Base-by-base conservation (phyloP, 176 grass and related monocot species). In the Bromus sterilis region DNA sequence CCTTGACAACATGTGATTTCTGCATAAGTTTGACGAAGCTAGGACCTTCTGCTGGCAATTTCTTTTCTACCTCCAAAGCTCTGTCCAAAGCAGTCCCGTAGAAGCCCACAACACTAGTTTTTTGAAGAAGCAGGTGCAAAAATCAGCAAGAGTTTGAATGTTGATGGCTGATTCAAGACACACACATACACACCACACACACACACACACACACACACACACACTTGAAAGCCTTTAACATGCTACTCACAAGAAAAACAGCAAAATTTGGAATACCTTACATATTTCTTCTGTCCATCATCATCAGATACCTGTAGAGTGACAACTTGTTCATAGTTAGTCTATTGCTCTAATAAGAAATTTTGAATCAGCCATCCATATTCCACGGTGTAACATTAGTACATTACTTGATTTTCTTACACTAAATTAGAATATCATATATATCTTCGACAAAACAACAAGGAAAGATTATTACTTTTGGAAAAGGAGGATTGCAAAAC, bases 1-100 rank as follows among this genome's bases (percentile, higher is more conserved):
- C 81, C 1, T 15, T 13, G 14, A 76, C 24, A 6, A 89, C 87
- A 53, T 89, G 87, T 53, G 87, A 84, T 11, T 21, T 26, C 37
- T n/a, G 41, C 87, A 89, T 89, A 60, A 5, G 1, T 25, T 85
- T 89, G 40, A 51, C 2, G 20, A 89, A 84, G 53, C 51, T 85
- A 70, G 53, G 77, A 61, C 59, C 42, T 56, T 83, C 21, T 62
- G 82, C 4, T 53, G 70, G 70, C 66, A 89, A 76, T 72, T 85
- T 85, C 0, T 63, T 24, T 6, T 55, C 51, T 49, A 89, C 4
- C 40, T 80, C 77, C 2, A 51, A 4, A 60, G 87, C 87, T 89
- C 87, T 80, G 43, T 8, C 4, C 60, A 26, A 32, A 40, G 87
- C 39, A 49, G 18, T 39, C 9, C 48, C 70, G 69, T 28, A 81